phyloP scores from a whole-genome alignment of 78 protist species.

The Tieghemostelium lacteum region DNA sequence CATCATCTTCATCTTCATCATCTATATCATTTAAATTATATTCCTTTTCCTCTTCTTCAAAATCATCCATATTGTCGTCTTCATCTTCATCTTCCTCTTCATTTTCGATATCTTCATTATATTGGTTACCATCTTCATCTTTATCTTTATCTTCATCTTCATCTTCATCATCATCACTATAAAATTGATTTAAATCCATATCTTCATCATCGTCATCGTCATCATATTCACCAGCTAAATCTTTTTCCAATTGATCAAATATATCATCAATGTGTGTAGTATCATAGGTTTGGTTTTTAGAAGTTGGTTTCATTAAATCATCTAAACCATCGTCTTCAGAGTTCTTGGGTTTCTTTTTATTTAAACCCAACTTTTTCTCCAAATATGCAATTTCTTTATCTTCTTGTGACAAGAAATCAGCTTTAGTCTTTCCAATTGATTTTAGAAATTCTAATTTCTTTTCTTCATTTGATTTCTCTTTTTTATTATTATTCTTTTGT shows the following conservation, averaged over 20 bases:
- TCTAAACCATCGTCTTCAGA: background rate
- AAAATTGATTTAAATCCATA: background rate
- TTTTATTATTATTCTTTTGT: background rate
- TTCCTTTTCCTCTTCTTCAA: background rate
- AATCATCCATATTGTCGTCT: background rate
- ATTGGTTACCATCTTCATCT: background rate
- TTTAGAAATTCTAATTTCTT: conserved; percentile 40
- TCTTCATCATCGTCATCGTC: conserved; percentile 29
- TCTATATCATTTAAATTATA: background rate
- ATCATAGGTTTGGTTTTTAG: background rate
- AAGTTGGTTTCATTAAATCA: background rate
- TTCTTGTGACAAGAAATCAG: conserved; percentile 8
- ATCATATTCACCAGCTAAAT: conserved; percentile 17
- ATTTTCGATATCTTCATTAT: conserved; percentile 11
- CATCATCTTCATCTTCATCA: conserved; percentile 21
- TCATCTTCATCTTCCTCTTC: conserved; percentile 42
- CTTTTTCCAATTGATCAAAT: conserved; percentile 31
- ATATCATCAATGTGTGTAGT: conserved; percentile 17
- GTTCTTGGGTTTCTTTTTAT: conserved; percentile 24
- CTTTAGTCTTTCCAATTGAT: conserved; percentile 25
- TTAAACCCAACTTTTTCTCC: conserved; percentile 16
- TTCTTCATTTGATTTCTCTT: conserved; percentile 17
- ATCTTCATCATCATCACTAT: background rate
- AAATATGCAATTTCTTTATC: conserved; percentile 35
- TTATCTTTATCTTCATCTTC: background rate